phyloP scores from a whole-genome alignment of 1,139 yeast species.

The Diutina sp. region DNA sequence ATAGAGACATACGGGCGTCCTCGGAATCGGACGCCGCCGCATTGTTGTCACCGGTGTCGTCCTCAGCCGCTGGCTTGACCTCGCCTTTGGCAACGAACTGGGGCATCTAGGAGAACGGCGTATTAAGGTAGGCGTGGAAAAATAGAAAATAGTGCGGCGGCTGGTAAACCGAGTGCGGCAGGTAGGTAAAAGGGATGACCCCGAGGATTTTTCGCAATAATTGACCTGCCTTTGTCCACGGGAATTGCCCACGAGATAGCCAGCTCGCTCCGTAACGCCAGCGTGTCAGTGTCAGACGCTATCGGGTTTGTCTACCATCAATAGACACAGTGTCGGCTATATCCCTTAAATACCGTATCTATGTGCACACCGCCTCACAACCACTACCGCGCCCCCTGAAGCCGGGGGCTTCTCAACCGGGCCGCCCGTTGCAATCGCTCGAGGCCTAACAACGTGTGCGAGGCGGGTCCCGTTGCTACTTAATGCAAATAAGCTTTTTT shows the following conservation, averaged over 20 bases:
- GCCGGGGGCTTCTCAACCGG: background rate
- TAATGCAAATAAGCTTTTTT: background rate
- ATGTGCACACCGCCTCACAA: background rate
- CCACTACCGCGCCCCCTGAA: background rate
- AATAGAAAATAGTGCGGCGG: no score
- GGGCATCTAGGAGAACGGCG: background rate
- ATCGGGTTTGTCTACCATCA: background rate
- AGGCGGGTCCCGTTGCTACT: background rate
- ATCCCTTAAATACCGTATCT: background rate
- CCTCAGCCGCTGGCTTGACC: no score
- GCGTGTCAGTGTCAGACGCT: no score
- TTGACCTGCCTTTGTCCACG: no score
- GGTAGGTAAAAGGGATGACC: background rate
- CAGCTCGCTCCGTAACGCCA: no score
- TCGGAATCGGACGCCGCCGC: background rate
- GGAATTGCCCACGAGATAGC: no score
- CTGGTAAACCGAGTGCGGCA: background rate
- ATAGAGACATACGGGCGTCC: background rate
- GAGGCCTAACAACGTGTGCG: background rate
- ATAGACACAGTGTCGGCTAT: background rate
- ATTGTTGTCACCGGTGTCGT: background rate
- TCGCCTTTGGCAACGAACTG: background rate
- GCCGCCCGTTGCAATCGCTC: background rate
- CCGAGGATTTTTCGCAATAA: no score
- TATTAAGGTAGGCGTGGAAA: background rate